phyloP scores from a whole-genome alignment of 1,139 yeast species.

The Zygoascus hellenicus region DNA sequence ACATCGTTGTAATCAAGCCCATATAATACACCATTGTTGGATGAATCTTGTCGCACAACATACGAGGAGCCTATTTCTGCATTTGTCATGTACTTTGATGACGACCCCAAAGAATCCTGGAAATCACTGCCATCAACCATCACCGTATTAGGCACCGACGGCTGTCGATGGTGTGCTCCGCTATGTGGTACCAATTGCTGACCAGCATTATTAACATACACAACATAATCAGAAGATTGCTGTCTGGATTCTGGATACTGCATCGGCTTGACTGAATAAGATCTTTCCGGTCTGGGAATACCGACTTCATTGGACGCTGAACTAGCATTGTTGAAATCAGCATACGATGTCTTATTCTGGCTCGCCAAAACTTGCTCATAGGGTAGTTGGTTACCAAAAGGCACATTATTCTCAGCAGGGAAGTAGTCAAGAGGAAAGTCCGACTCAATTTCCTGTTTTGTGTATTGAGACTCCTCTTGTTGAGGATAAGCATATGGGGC shows the following conservation, averaged over 20 bases:
- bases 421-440: constrained; percentile 31
- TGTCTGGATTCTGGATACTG: neutral
- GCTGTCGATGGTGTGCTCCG: neutral
- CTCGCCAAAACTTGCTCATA: neutral
- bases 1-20: constrained; percentile 1
- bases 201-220: neutral
- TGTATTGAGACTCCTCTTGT: constrained; percentile 11
- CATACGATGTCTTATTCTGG: neutral
- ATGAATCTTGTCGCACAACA: too few species aligned
- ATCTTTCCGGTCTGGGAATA: neutral
- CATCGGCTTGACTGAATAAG: neutral
- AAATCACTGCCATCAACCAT: neutral
- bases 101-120: neutral
- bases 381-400: neutral
- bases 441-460: constrained; percentile 22
- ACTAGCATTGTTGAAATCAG: neutral
- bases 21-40: neutral
- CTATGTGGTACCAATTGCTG: neutral
- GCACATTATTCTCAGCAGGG: constrained; percentile 2
- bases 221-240: neutral
- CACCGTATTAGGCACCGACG: neutral
- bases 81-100: too few species aligned
- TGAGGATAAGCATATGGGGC: constrained; percentile 5
- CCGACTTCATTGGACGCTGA: too few species aligned
- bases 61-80: too few species aligned